Base-by-base conservation (phyloP, 139 green algal genomes). In the Coelastrella sp. region DNA sequence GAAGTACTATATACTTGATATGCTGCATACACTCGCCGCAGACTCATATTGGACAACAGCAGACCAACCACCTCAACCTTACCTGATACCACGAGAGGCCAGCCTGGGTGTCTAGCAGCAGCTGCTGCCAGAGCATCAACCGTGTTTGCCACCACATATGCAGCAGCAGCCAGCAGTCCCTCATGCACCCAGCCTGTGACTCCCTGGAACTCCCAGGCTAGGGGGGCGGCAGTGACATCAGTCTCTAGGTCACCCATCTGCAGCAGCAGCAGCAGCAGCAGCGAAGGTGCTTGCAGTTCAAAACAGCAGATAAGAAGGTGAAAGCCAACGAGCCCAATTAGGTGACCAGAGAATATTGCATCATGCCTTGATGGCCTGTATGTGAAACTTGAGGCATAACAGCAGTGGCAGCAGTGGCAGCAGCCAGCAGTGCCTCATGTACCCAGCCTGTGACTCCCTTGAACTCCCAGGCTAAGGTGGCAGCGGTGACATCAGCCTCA, bases 41-140 rank as follows among this genome's bases (percentile, higher is more conserved):
- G 61, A 71, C 8, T 71, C 61, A 13, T 13, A 13, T 13, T 19
- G 11, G 10, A 13, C 61, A 71, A 13, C 8, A 71, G 61, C 8
- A 10, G 11, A 71, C 14, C 16, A 76, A 76, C 5, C 54, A 23
- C 14, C 14, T 8, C 5, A 58, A 7, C 58, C 84, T 58, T 83
- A 93, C 93, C 94, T 65, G 94, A 94, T 22, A 96, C 84, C 58
- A 96, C 86, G 17, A 95, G 78, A 16, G 92, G 86, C 93, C 93
- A 95, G 20, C 89, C 92, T 54, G 91, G 91, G 17, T 74, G 23
- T 32, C 66, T 68, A n/a, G n/a, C 54, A n/a, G 90, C 89, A 17
- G 90, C 92, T 20, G 85, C 66, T 32, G 80, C 71, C 87, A 96
- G 88, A 32, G 93, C 89, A 47, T 88, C 73, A 6, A 80, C 86